Evolutionary conservation across 1,284 basidiomycete species (phyloP), one percentile per base, ranked within the genome.

Genomic region (Ganoderma sinense): DNA sequence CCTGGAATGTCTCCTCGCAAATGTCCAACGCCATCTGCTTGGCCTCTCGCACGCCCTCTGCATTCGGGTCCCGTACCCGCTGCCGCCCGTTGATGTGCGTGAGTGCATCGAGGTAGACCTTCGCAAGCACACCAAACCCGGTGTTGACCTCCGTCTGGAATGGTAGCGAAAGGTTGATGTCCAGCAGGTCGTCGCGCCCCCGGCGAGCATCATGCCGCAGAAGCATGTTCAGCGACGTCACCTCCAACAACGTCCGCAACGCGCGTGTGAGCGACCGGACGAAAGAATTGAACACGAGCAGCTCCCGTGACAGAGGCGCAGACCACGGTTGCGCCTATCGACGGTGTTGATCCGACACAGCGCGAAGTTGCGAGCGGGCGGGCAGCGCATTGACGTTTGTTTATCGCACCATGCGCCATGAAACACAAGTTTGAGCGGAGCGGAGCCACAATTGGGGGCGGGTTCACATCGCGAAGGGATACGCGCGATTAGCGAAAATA

Each of bases 271-370:
- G 87, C 45, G 95, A 92, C 69, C 95, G 92, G 75, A 97, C 91
- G 80, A 99, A 99, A 60, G 96, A 97, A 85, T 99, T 99, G 89
- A 99, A 99, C 65, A 98, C 97, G 63, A 99, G 86, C 72, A 99
- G 84, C 82, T 99, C 98, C 66, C 97, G 91, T 75, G 97, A 98
- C 66, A 99, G 84, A 58, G 97, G 97, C 33, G 97, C 97, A 39
- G 92, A 93, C 97, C 97, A 98, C 75, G 94, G 89, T 79, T 93
- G 91, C 31, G 91, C 74, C 94, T 95, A 69, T 69, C 64, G 69
- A 71, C 66, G 59, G 48, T 23, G 23, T 53, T 53, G 48, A 26
- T 53, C 48, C 48, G 48, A 14, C 41, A 14, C 41, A 51, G 55
- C 51, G 40, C 65, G 51, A 55, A n/a, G 8, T 31, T 33, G 29